These are phyloP conservation scores for Coemansia sp. DNA, from an alignment of 192 early-diverging fungal species.

Conservation along the genomic window DNA sequence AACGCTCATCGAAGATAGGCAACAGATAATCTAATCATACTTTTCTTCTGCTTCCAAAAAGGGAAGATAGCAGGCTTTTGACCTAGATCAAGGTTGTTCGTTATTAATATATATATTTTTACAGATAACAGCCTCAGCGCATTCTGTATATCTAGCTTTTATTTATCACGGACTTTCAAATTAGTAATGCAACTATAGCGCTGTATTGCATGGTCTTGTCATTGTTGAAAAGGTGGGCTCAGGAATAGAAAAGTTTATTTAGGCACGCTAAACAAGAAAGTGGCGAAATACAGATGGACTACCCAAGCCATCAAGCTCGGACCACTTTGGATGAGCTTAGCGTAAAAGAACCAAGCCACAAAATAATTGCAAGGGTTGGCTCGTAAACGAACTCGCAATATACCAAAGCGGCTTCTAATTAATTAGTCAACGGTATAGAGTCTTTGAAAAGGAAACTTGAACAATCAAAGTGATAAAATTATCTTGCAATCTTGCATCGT, in stretches of 20 bases:
- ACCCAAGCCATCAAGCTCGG: not conserved
- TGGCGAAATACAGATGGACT: not conserved
- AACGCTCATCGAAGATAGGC: not conserved
- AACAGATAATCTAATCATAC: not conserved
- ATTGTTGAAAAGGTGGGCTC: not conserved
- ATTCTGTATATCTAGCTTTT: not conserved
- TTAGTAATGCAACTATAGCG: not conserved
- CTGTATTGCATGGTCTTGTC: not conserved
- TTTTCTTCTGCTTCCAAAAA: not conserved
- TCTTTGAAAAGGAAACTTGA: not conserved
- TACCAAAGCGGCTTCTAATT: not conserved
- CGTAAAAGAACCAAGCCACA: not conserved
- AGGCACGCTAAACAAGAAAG: not conserved
- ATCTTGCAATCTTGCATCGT: not conserved
- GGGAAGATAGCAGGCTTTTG: not conserved
- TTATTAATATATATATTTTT: not conserved
- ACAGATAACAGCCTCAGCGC: not conserved
- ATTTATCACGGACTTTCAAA: not conserved
- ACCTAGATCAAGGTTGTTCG: not conserved
- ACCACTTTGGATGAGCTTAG: not conserved
- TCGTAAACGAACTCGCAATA: not conserved
- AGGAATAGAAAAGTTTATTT: not conserved
- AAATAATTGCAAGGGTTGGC: not conserved
- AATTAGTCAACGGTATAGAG: conserved; percentile 1
- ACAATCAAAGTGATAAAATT: not conserved